Conservation (phyloP, 2,329 filamentous ascomycete species). For the Alternaria sp. region DNA sequence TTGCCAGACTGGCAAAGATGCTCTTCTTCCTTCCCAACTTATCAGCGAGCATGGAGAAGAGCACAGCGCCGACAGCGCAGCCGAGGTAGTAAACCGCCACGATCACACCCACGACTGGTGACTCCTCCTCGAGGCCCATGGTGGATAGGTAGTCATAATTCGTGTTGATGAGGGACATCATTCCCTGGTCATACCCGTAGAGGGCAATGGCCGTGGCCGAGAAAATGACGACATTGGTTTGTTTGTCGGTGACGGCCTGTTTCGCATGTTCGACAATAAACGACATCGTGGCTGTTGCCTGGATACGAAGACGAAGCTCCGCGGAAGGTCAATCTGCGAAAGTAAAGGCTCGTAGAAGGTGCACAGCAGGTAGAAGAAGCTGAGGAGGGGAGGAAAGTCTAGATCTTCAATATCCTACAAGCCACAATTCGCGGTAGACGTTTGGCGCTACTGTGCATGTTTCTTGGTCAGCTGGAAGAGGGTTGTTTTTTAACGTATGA, state of each 20-base stretch:
- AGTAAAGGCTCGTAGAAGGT: background rate
- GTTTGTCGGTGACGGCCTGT: slow-evolving; percentile 44
- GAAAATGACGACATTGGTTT: slow-evolving; percentile 60
- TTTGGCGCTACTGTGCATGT: slow-evolving; percentile 3
- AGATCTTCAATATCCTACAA: background rate
- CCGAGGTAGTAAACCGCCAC: slow-evolving; percentile 69
- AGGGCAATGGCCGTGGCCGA: slow-evolving; percentile 62
- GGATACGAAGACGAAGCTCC: background rate
- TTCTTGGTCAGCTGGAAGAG: slow-evolving; percentile 22
- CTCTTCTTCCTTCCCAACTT: slow-evolving; percentile 60
- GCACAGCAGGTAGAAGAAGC: background rate
- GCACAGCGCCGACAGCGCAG: slow-evolving; percentile 63
- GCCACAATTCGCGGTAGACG: background rate
- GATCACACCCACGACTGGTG: slow-evolving; percentile 64
- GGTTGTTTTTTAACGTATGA: slow-evolving; percentile 18
- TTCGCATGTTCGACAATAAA: slow-evolving; percentile 5
- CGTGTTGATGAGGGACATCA: slow-evolving; percentile 62
- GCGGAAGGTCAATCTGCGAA: background rate
- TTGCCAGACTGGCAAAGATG: slow-evolving; percentile 63
- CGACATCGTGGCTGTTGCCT: slow-evolving; percentile 8
- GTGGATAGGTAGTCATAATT: slow-evolving; percentile 63
- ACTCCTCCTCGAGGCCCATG: slow-evolving; percentile 61
- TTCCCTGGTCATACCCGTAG: slow-evolving; percentile 59
- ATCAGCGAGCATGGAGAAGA: slow-evolving; percentile 64
- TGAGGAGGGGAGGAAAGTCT: background rate